Evolutionary conservation across 805 yeast species (phyloP).

Genomic region (Kurtzmaniella fragi): DNA sequence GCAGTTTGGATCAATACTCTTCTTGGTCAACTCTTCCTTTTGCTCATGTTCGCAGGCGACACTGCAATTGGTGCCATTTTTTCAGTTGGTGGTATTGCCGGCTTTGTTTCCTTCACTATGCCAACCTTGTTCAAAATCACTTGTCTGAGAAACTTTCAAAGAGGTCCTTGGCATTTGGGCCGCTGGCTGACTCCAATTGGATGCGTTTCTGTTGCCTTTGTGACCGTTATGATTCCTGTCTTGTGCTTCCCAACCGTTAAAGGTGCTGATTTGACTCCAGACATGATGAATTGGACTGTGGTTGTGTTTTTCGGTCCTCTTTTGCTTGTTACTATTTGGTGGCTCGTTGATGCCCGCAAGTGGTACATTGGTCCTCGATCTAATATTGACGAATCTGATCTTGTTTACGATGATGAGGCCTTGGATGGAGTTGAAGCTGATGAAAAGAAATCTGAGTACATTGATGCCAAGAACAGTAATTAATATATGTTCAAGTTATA

Average conservation of each 20-base stretch:
- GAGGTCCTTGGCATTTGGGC: constrained; percentile 70
- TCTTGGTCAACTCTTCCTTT: constrained; percentile 50
- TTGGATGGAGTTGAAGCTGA: background rate
- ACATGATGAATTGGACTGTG: constrained; percentile 59
- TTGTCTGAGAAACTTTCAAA: constrained; percentile 48
- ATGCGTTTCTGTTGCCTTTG: constrained; percentile 43
- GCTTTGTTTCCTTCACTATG: constrained; percentile 61
- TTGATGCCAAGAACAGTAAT: background rate
- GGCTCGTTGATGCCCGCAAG: constrained; percentile 47
- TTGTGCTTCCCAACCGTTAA: constrained; percentile 48
- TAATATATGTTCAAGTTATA: background rate
- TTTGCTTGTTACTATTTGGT: constrained; percentile 49
- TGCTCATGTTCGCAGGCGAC: constrained; percentile 59
- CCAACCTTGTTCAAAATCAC: constrained; percentile 59
- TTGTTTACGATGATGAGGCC: constrained; percentile 16
- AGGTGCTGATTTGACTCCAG: constrained; percentile 34
- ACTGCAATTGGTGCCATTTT: constrained; percentile 66
- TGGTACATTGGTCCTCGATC: constrained; percentile 60
- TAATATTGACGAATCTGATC: constrained; percentile 37
- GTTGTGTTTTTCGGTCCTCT: constrained; percentile 59
- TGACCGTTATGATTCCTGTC: constrained; percentile 52
- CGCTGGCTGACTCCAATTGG: constrained; percentile 46
- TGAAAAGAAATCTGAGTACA: background rate
- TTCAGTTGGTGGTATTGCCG: constrained; percentile 68
- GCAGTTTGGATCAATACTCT: constrained; percentile 58